Evolutionary conservation across 352 stramenopile genomes (phyloP).

Genomic region (Globisporangium sylvaticum): DNA sequence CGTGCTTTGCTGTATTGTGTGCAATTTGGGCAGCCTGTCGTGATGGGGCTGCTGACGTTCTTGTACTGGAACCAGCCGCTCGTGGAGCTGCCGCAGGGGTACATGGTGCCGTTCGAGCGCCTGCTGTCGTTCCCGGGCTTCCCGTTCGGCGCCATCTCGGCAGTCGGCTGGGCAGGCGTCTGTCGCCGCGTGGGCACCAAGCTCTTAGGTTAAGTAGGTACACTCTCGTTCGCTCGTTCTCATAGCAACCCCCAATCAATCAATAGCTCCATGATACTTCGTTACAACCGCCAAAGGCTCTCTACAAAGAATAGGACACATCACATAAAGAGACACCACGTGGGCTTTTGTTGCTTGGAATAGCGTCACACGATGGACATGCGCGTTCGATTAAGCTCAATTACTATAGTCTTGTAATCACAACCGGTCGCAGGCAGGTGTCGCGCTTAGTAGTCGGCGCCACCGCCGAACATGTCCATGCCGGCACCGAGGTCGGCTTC

Average conservation of each 20-base stretch:
- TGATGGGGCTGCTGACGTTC: slow-evolving; percentile 48
- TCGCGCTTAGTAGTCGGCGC: slow-evolving; percentile 72
- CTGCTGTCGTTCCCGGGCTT: slow-evolving; percentile 77
- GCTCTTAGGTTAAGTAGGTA: slow-evolving; percentile 40
- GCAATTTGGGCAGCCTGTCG: slow-evolving; percentile 34
- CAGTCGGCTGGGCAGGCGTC: slow-evolving; percentile 68
- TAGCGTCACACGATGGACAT: slow-evolving; percentile 37
- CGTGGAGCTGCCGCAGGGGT: slow-evolving; percentile 61
- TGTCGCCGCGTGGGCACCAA: slow-evolving; percentile 74
- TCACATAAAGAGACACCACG: neutral
- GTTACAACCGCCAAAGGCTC: too few relatives aligned
- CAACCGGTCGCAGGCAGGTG: slow-evolving; percentile 10
- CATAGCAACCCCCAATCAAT: neutral
- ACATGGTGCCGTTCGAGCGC: slow-evolving; percentile 75
- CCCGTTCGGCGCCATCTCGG: slow-evolving; percentile 66
- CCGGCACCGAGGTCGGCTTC: slow-evolving; percentile 68
- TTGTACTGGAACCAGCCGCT: slow-evolving; percentile 82
- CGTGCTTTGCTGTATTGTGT: neutral
- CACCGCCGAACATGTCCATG: slow-evolving; percentile 86
- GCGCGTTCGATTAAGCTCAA: slow-evolving; percentile 48
- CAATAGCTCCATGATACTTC: neutral
- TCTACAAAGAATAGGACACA: neutral
- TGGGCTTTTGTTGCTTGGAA: slow-evolving; percentile 23
- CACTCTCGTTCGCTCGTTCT: neutral
- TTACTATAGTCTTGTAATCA: slow-evolving; percentile 25